A percentile compares a stretch with the other conserved stretches of the same genome.
These are phyloP conservation scores for Mallotus nudiflorus DNA, from an alignment of 345 rosid species.

Conservation along the genomic window DNA sequence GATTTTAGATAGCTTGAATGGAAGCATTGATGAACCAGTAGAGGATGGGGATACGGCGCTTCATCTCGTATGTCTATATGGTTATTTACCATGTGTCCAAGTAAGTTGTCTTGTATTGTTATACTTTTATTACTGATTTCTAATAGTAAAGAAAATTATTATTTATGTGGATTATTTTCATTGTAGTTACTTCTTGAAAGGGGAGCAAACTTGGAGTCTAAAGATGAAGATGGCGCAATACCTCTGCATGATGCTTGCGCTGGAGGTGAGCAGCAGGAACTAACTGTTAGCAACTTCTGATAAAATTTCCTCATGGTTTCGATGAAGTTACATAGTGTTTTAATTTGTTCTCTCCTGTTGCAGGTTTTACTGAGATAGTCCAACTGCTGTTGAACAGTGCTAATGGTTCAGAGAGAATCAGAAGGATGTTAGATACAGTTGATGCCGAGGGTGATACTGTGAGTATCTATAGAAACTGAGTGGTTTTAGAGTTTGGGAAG, in stretches of 20 bases:
- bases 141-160: not conserved
- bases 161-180: not conserved
- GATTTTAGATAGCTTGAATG: constrained; percentile 76
- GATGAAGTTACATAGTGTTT: not conserved
- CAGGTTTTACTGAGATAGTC: constrained; percentile 72
- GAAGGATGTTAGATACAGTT: constrained; percentile 71
- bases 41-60: constrained; percentile 95
- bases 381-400: constrained; percentile 64
- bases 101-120: constrained; percentile 34
- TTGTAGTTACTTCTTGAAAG: constrained; percentile 76
- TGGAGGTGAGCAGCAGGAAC: constrained; percentile 47
- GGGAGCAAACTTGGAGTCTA: constrained; percentile 81
- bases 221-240: constrained; percentile 91
- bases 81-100: constrained; percentile 78
- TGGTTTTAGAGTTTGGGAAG: not conserved
- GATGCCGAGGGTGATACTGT: constrained; percentile 88
- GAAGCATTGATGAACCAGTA: constrained; percentile 73
- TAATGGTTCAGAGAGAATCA: constrained; percentile 38
- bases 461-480: constrained; percentile 33
- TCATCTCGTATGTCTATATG: constrained; percentile 88
- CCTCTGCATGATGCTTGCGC: constrained; percentile 97
- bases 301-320: not conserved
- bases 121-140: not conserved
- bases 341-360: not conserved
- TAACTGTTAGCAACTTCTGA: not conserved